Base-by-base conservation (phyloP, 768 basidiomycete species). In the Tulasnella sp. region DNA sequence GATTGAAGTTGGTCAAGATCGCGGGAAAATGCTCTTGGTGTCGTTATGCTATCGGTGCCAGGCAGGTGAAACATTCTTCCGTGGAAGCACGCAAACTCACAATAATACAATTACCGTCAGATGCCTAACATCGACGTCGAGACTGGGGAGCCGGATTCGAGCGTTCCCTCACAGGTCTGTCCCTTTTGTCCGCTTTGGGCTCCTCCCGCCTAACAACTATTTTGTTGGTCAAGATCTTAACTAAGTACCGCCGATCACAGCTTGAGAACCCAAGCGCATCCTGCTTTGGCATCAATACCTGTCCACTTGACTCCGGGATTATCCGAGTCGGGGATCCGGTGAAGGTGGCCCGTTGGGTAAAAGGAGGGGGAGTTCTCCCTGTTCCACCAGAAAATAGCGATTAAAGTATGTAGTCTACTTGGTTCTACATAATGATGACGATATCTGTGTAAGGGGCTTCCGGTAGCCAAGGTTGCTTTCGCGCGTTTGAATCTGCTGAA, bases 171-270 rank as follows among this genome's bases (percentile, higher is more conserved):
- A 32, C 78, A 81, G 76, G 81, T 81, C 29, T 15, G 61, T 67
- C 61, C 10, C 57, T 7, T 67, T 18, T 5, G 29, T 15, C 11
- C n/a, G 55, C n/a, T 67, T 67, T 61, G 35, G 16, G 18, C 26
- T 67, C 15, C 44, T 44, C 61, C 15, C 4, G 2, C 26, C 61
- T 67, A 5, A 67, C 61, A 11, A 16, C 32, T 67, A 67, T 13
- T 67, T 39, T 67, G 15, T 67, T n/a, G 20, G 26, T 1, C 93
- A 35, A 94, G 83, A 88, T 90, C 10, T 82, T 93, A 13, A 90
- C 90, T 88, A 92, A 91, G 85, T 91, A 92, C 83, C 88, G 92
- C 40, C 89, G 90, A n/a, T 77, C 91, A 73, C 89, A 92, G 82
- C 87, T 88, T 0, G 81, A 78, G 32, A 80, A 85, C 1, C 86